Evolutionary conservation across 345 rosid genomes (phyloP).

Genomic region (Syzygium aromaticum): DNA sequence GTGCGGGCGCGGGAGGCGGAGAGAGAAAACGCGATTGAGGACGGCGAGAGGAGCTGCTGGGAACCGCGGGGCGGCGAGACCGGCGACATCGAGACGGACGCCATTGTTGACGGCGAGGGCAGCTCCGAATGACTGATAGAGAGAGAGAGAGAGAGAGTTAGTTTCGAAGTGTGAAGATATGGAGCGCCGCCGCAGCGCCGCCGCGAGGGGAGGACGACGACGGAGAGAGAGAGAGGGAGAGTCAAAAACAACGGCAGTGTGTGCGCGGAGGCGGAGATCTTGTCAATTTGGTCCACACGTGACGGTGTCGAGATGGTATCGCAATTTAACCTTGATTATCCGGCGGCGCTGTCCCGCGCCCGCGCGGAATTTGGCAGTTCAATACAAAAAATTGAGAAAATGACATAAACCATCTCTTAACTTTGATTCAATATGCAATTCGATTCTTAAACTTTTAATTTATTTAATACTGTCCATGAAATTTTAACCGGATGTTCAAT

Average conservation of each 20-base stretch:
- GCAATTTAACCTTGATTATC: too few relatives aligned
- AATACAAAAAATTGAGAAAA: too few relatives aligned
- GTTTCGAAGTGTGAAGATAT: neutral
- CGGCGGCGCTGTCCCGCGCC: too few relatives aligned
- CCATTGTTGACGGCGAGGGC: neutral
- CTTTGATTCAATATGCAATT: fast-evolving
- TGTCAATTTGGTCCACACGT: too few relatives aligned
- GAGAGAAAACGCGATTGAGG: neutral
- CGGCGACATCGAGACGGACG: neutral
- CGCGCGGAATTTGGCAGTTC: too few relatives aligned
- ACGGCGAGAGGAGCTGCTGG: neutral
- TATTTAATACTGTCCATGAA: too few relatives aligned
- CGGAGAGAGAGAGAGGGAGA: neutral
- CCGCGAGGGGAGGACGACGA: neutral
- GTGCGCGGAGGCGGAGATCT: too few relatives aligned
- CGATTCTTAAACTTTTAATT: too few relatives aligned
- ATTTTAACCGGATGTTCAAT: too few relatives aligned
- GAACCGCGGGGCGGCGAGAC: neutral
- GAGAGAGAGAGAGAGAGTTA: neutral
- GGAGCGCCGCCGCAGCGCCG: neutral
- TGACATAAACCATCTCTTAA: too few relatives aligned
- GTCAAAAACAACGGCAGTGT: too few relatives aligned
- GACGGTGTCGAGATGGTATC: too few relatives aligned
- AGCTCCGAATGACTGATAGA: neutral
- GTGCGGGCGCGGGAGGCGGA: neutral